These are phyloP conservation scores for Cryptosporidium xiaoi DNA, from an alignment of 169 alveolate genomes.

Conservation along the genomic window DNA sequence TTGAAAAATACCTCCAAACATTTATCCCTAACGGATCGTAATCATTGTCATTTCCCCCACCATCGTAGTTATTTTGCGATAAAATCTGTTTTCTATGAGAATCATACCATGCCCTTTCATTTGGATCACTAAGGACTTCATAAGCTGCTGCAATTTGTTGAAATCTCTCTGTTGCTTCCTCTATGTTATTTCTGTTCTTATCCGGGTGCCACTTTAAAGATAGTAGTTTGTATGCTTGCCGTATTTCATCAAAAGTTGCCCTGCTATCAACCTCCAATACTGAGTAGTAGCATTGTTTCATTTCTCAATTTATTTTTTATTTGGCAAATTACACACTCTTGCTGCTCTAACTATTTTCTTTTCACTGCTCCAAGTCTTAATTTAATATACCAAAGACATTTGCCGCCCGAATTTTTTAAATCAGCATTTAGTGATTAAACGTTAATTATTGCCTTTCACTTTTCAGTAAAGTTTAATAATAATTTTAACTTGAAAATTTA, in stretches of 20 bases:
- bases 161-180: conserved; percentile 79
- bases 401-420: background rate
- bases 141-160: conserved; percentile 79
- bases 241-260: conserved; percentile 82
- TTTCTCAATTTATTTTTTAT: conserved; percentile 28
- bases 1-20: conserved; percentile 82
- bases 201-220: conserved; percentile 86
- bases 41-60: conserved; percentile 52
- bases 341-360: no score
- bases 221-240: conserved; percentile 84
- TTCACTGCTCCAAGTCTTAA: no score
- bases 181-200: conserved; percentile 82
- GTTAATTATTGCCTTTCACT: no score
- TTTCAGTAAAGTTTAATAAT: no score
- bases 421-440: no score
- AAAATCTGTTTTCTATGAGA: conserved; percentile 84
- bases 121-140: conserved; percentile 78
- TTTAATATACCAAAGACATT: background rate
- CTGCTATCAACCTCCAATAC: conserved; percentile 78
- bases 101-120: conserved; percentile 86
- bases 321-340: background rate
- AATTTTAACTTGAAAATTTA: no score
- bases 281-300: conserved; percentile 77
- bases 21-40: conserved; percentile 76
- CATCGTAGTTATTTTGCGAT: conserved; percentile 69